These are phyloP conservation scores for Trichosanthes truncata DNA, from an alignment of 306 rosid species.

Conservation along the genomic window DNA sequence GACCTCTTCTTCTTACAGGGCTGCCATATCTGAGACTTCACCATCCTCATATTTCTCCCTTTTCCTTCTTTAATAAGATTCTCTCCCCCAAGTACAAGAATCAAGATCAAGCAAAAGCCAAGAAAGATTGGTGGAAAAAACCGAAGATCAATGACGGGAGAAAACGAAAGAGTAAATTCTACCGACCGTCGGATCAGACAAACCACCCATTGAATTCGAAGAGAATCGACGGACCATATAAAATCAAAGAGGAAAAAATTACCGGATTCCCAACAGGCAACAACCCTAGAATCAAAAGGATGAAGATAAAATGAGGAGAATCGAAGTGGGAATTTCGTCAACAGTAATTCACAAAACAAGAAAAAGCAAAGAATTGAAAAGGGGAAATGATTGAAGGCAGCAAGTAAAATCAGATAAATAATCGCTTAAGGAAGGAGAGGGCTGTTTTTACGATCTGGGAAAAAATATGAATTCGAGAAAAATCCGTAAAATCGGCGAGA, in stretches of 20 bases:
- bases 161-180: neutral
- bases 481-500: neutral
- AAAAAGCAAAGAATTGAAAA: neutral
- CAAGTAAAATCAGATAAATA: neutral
- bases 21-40: constrained; percentile 85
- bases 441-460: neutral
- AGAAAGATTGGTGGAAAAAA: neutral
- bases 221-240: constrained; percentile 7
- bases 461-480: neutral
- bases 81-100: neutral
- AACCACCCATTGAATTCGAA: neutral
- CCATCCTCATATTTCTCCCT: constrained; percentile 41
- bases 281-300: neutral
- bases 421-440: neutral
- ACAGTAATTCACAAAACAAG: neutral
- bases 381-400: neutral
- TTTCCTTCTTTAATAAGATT: neutral
- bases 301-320: neutral
- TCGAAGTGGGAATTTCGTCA: neutral
- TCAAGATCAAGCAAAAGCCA: neutral
- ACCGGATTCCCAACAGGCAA: neutral
- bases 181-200: neutral
- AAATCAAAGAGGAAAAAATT: neutral
- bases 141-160: neutral
- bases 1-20: constrained; percentile 92